A percentile compares a stretch with the other conserved stretches of the same genome.
Evolutionary conservation across 2,329 filamentous ascomycete species (phyloP).

Genomic region (Penicillium corylophilum): DNA sequence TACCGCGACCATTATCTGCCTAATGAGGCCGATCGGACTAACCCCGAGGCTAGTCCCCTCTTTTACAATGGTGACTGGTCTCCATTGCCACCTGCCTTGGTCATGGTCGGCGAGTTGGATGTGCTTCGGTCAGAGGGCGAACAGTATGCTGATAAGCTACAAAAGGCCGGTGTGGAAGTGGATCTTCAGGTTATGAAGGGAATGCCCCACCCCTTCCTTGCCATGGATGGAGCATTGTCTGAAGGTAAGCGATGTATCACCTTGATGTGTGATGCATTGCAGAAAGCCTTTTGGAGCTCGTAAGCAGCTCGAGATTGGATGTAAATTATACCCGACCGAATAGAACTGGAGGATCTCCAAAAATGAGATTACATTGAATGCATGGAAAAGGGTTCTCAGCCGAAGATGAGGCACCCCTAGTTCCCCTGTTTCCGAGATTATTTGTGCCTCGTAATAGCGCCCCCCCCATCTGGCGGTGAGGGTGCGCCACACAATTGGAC

Average conservation of each 20-base stretch:
- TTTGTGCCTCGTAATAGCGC: too few species aligned
- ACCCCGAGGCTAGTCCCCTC: constrained; percentile 57
- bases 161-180: constrained; percentile 47
- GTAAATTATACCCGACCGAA: background rate
- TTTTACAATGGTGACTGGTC: constrained; percentile 53
- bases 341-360: background rate
- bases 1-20: constrained; percentile 60
- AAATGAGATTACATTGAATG: background rate
- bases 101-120: constrained; percentile 58
- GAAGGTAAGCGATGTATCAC: constrained; percentile 54
- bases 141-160: constrained; percentile 52
- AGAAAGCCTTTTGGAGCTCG: constrained; percentile 36
- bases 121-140: constrained; percentile 57
- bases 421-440: too few species aligned
- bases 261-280: constrained; percentile 40
- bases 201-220: constrained; percentile 59
- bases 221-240: constrained; percentile 57
- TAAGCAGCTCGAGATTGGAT: background rate
- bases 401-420: too few species aligned
- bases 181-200: constrained; percentile 54
- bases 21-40: constrained; percentile 43
- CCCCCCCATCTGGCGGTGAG: too few species aligned
- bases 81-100: constrained; percentile 50
- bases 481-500: too few species aligned
- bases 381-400: too few species aligned